A percentile compares a stretch with the other conserved stretches of the same genome.
phyloP scores from a whole-genome alignment of 257 asterid species.

The Cynanchum wilfordii region DNA sequence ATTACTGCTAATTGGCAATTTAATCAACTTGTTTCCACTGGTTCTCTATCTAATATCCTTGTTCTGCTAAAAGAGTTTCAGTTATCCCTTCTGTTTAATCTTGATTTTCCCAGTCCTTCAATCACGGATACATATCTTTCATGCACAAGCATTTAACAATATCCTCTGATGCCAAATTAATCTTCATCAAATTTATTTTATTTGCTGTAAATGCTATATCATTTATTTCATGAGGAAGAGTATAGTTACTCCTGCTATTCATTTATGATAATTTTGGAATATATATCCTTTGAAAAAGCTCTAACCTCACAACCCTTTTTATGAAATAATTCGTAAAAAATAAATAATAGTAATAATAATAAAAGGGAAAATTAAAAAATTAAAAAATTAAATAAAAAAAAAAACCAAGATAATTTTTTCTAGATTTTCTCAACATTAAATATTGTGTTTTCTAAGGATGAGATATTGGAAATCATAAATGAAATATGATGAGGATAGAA shows the following conservation, averaged over 20 bases:
- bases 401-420: no score
- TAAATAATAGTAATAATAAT: no score
- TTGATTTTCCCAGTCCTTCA: background rate
- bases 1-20: background rate
- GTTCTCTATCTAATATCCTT: background rate
- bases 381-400: no score
- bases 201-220: background rate
- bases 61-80: background rate
- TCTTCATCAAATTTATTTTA: background rate
- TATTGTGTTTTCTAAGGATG: no score
- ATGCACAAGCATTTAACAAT: background rate
- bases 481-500: no score
- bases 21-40: background rate
- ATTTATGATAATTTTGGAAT: background rate
- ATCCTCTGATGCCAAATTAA: background rate
- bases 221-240: background rate
- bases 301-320: no score
- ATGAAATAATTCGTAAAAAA: no score
- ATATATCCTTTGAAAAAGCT: background rate
- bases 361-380: no score
- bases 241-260: background rate
- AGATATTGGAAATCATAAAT: background rate
- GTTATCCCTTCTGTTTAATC: background rate
- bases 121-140: background rate
- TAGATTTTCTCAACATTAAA: background rate